A percentile compares a stretch with the other conserved stretches of the same genome.
phyloP scores from a whole-genome alignment of 164 flowering plant species.

The Taxillus chinensis region DNA sequence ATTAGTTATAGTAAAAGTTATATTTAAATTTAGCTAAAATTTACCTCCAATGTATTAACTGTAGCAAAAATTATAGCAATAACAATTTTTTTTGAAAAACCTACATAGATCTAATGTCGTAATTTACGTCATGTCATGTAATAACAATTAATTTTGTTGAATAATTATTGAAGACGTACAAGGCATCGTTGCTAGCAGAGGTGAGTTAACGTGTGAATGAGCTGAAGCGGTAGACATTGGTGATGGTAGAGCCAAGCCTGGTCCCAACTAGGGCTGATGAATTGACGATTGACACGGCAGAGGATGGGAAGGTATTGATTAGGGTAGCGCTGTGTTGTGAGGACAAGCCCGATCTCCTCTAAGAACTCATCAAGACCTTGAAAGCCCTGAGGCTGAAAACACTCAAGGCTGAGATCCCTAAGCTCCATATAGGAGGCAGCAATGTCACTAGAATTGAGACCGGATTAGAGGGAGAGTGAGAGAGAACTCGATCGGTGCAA shows the following conservation, averaged over 20 bases:
- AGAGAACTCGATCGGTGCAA: too few relatives aligned
- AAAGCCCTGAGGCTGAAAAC: conserved; percentile 67
- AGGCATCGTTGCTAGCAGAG: conserved; percentile 92
- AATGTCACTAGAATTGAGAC: too few relatives aligned
- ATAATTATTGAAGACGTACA: conserved; percentile 56
- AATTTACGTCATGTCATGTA: too few relatives aligned
- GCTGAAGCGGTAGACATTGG: conserved; percentile 71
- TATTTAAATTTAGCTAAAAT: too few relatives aligned
- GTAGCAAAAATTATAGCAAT: too few relatives aligned
- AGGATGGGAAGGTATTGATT: conserved; percentile 58
- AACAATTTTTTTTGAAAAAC: too few relatives aligned
- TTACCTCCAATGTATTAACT: too few relatives aligned
- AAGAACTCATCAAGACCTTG: conserved; percentile 76
- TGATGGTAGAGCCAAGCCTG: conserved; percentile 61
- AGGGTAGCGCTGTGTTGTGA: conserved; percentile 91
- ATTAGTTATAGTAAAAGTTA: too few relatives aligned
- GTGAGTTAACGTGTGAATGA: conserved; percentile 95
- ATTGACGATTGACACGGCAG: conserved; percentile 45
- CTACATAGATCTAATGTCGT: too few relatives aligned
- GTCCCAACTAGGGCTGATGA: conserved; percentile 82
- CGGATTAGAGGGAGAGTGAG: too few relatives aligned
- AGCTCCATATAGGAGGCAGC: conserved; percentile 56
- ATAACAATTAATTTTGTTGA: too few relatives aligned
- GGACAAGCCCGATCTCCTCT: conserved; percentile 75
- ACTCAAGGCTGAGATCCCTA: conserved; percentile 76